These are phyloP conservation scores for Camillea tinctor DNA, from an alignment of 2,329 filamentous ascomycete species.

Conservation along the genomic window DNA sequence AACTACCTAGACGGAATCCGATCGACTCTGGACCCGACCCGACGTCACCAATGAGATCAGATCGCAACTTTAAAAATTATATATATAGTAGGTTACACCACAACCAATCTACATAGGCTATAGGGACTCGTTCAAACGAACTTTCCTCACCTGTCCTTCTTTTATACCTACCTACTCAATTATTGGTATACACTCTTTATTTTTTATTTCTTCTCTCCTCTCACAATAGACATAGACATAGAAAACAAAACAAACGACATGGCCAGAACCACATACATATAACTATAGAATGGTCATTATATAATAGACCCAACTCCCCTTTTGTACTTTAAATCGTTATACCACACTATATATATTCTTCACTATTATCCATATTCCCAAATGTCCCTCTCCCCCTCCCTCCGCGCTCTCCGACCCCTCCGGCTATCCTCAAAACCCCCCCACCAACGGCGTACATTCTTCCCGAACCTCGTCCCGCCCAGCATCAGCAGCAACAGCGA, in stretches of 20 bases:
- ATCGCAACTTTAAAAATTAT: neutral
- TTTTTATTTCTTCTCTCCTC: neutral
- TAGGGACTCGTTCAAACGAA: no score
- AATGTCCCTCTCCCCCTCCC: neutral
- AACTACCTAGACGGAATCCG: neutral
- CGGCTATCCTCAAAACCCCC: slow-evolving; percentile 13
- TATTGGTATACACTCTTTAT: neutral
- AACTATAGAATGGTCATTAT: neutral
- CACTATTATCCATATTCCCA: neutral
- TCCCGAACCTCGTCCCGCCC: slow-evolving; percentile 33
- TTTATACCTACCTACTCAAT: neutral
- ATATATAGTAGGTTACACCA: no score
- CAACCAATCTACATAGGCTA: no score
- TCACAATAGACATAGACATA: neutral
- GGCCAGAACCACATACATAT: neutral
- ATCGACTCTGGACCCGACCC: neutral
- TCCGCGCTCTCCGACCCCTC: neutral
- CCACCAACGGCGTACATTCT: slow-evolving; percentile 12
- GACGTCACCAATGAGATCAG: no score
- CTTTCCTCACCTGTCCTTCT: neutral
- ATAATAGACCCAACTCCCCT: neutral
- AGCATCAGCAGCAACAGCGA: no score
- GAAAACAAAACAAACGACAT: neutral
- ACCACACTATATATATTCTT: slow-evolving; percentile 14
- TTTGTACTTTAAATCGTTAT: neutral